Conservation (phyloP, 78 protist species). For the Isochrysis galbana region DNA sequence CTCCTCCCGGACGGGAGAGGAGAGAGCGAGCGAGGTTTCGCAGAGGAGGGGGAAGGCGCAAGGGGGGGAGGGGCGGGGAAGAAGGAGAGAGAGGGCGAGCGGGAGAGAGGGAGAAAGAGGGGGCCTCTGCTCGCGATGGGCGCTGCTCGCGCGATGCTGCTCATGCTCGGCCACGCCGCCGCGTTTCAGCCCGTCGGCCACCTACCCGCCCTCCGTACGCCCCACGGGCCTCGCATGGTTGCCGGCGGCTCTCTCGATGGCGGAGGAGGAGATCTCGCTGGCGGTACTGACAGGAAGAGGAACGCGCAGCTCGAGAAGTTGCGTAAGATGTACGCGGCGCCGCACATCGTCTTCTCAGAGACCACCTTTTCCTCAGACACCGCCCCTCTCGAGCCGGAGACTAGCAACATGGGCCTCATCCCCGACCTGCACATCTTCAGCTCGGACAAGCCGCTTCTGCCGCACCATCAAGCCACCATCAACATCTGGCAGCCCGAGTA, state of each 20-base stretch:
- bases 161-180: not conserved
- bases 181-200: no score
- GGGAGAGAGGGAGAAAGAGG: no score
- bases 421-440: not conserved
- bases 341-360: no score
- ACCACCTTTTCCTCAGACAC: not conserved
- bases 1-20: no score
- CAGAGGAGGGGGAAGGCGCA: no score
- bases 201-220: not conserved
- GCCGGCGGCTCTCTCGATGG: not conserved
- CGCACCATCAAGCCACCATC: not conserved
- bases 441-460: not conserved
- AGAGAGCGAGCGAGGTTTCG: no score
- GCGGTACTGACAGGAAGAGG: not conserved
- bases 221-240: not conserved
- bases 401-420: not conserved
- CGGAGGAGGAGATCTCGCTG: not conserved
- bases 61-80: no score
- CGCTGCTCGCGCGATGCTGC: no score
- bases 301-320: not conserved
- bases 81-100: no score
- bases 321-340: not conserved
- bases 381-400: not conserved
- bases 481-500: conserved; percentile 13
- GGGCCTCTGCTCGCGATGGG: no score